A percentile compares a stretch with the other conserved stretches of the same genome.
These are phyloP conservation scores for Annulohypoxylon moriforme DNA, from an alignment of 495 filamentous ascomycete genomes.

Conservation along the genomic window DNA sequence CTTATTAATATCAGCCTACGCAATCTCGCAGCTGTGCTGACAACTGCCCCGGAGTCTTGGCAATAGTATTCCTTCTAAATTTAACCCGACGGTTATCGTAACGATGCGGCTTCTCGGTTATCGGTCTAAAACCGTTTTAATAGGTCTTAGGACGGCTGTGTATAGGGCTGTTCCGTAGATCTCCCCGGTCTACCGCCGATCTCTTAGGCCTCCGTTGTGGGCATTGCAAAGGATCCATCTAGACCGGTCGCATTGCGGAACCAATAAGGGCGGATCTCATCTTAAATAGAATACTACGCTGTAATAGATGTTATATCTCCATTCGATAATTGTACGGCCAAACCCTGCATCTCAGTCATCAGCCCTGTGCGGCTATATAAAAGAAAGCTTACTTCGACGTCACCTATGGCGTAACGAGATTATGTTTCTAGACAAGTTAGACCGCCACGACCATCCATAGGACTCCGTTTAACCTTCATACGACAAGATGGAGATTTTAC, in stretches of 20 bases:
- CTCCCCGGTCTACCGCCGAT: conserved; percentile 1
- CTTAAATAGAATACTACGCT: background rate
- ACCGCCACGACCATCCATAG: background rate
- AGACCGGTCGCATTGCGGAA: background rate
- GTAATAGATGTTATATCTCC: background rate
- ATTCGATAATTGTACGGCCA: background rate
- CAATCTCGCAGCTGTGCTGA: background rate
- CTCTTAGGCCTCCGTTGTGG: background rate
- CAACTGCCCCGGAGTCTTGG: background rate
- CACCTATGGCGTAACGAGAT: conserved; percentile 1
- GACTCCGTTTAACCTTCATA: background rate
- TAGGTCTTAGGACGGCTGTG: background rate
- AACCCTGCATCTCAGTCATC: background rate
- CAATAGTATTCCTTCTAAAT: background rate
- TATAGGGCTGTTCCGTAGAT: conserved; percentile 7
- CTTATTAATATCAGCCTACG: too few species aligned
- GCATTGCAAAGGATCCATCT: background rate
- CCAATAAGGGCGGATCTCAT: background rate
- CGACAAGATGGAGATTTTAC: background rate
- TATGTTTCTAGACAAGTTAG: background rate
- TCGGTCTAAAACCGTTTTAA: background rate
- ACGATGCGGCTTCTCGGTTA: background rate
- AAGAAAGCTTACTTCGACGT: conserved; percentile 9
- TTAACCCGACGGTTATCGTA: background rate
- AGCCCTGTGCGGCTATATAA: conserved; percentile 1